phyloP scores from a whole-genome alignment of 768 basidiomycete genomes.

The Chalciporus chontae region DNA sequence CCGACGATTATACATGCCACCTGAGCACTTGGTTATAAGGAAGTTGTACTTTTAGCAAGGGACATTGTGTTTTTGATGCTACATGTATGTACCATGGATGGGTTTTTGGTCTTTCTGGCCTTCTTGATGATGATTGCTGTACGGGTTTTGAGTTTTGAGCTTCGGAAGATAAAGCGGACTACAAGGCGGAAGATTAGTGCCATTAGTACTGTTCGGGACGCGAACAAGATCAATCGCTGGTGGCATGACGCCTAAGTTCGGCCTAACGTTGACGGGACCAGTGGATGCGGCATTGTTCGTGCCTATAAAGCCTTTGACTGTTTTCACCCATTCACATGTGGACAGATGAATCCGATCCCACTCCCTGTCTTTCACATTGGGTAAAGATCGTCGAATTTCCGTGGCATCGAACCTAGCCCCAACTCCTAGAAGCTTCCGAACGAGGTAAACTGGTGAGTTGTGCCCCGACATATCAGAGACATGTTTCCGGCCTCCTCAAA shows the following conservation, averaged over 20 bases:
- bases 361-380: constrained; percentile 6
- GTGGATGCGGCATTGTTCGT: neutral
- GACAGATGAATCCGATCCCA: neutral
- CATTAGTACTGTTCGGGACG: neutral
- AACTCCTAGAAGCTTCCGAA: constrained; percentile 17
- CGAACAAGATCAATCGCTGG: no score
- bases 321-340: neutral
- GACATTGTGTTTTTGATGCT: neutral
- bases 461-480: constrained; percentile 17
- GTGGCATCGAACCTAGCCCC: constrained; percentile 10
- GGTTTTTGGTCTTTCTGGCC: neutral
- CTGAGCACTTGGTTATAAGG: neutral
- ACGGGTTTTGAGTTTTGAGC: neutral
- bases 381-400: constrained; percentile 19
- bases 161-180: neutral
- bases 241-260: no score
- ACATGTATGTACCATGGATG: constrained; percentile 7
- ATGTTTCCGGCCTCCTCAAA: constrained; percentile 10
- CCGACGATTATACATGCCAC: constrained; percentile 26
- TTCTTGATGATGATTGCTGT: neutral
- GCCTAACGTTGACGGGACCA: neutral
- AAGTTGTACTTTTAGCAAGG: neutral
- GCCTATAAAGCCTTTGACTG: constrained; percentile 8
- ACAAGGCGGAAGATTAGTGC: neutral
- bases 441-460: constrained; percentile 15